phyloP scores from a whole-genome alignment of 495 filamentous ascomycete genomes.

The Rostrohypoxylon terebratum region DNA sequence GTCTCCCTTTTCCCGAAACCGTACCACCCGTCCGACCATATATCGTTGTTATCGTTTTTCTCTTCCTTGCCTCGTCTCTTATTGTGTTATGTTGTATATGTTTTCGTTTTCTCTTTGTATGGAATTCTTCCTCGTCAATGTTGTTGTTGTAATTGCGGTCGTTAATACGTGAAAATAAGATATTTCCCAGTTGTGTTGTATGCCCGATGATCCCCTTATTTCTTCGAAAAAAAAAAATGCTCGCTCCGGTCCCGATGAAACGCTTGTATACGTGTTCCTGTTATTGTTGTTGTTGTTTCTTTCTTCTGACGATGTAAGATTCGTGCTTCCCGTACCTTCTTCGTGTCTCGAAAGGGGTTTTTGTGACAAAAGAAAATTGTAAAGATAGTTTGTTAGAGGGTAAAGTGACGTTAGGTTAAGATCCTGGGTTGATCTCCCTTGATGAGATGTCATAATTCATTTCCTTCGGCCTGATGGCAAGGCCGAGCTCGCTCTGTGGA shows the following conservation, averaged over 20 bases:
- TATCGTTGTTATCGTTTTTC: conserved; percentile 15
- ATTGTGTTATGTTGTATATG: not conserved
- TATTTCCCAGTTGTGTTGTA: conserved; percentile 4
- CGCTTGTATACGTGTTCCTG: conserved; percentile 7
- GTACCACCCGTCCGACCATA: not conserved
- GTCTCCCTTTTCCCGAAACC: not conserved
- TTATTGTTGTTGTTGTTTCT: not conserved
- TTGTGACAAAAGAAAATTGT: not conserved
- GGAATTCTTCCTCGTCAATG: not conserved
- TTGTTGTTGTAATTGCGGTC: not conserved
- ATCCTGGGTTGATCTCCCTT: conserved; percentile 3
- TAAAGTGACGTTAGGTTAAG: not conserved
- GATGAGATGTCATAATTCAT: conserved; percentile 13
- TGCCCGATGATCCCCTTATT: conserved; percentile 2
- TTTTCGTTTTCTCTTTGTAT: not conserved
- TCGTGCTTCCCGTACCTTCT: not conserved
- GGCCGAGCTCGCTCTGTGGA: conserved; percentile 6
- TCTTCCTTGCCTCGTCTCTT: not conserved
- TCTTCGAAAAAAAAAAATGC: conserved; percentile 21
- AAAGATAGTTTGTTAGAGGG: not conserved
- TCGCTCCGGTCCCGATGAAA: conserved; percentile 39
- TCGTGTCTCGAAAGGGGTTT: conserved; percentile 1
- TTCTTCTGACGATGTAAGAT: conserved; percentile 3
- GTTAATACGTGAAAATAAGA: conserved; percentile 22
- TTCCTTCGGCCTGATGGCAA: not conserved